Base-by-base conservation (phyloP, 2,329 filamentous ascomycete genomes). In the Teratosphaeria zuluensis region DNA sequence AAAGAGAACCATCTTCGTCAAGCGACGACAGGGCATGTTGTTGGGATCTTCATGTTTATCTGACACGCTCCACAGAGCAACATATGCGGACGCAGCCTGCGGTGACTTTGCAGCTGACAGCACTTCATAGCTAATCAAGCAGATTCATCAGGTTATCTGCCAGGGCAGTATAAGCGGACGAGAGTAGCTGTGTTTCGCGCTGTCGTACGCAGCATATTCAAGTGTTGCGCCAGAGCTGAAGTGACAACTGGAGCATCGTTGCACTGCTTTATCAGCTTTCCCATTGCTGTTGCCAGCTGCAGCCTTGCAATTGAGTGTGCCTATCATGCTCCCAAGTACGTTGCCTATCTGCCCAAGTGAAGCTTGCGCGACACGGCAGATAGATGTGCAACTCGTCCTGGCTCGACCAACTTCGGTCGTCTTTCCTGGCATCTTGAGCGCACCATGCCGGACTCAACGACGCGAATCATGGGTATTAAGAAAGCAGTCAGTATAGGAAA, bases 341-440 rank as follows among this genome's bases (percentile, higher is more conserved):
- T 8, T 48, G 42, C 42, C 88, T 30, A 94, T 87, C n/a, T 96
- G 78, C 67, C 96, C 92, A 77, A 89, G 91, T 32, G 95, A 77
- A 0, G 90, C 91, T 68, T 92, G 85, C 56, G 90, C 84, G 61
- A 96, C 95, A 5, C 35, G 35, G 35, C 12, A 5, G 11, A 16
- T 42, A 14, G 9, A 42, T 14, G 16, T 42, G 12, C 35, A 4
- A 42, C 35, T 42, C n/a, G 12, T 42, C 35, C 14, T 4, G 2
- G 91, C 92, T 21, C 83, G 80, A 57, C 96, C 90, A 57, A 5
- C n/a, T 21, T 21, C 42, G 8, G n/a, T 5, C 9, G 5, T 6
- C 2, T n/a, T 48, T n/a, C 5, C 6, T 21, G 9, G n/a, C 42
- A 19, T 19, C 9, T n/a, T 19, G 16, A 19, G 9, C 42, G 3